Conservation (phyloP, 176 grass and related monocot species). For the Eragrostis curvula region DNA sequence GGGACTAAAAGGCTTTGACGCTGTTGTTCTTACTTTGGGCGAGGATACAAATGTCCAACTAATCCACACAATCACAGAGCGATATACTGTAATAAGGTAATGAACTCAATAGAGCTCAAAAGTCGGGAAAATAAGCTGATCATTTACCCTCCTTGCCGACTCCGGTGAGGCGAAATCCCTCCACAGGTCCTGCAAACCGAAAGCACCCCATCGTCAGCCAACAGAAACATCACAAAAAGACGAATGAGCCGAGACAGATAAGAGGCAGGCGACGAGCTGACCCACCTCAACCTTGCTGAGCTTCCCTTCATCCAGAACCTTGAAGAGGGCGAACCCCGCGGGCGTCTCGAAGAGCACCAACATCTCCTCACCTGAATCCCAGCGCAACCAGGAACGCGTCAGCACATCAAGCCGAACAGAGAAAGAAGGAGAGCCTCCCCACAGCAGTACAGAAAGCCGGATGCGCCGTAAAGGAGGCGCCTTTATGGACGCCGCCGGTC, state of each 20-base stretch:
- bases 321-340: slow-evolving; percentile 91
- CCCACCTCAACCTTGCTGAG: slow-evolving; percentile 76
- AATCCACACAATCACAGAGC: background rate
- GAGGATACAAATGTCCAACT: too few species aligned
- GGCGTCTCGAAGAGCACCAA: slow-evolving; percentile 85
- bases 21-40: too few species aligned
- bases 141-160: slow-evolving; percentile 65
- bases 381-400: background rate
- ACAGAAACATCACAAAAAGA: background rate
- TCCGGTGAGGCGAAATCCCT: slow-evolving; percentile 73
- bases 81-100: too few species aligned
- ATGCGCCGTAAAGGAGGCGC: background rate
- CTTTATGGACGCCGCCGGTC: background rate
- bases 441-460: background rate
- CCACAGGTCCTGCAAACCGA: slow-evolving; percentile 69
- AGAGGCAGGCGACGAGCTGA: background rate
- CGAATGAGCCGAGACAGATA: background rate
- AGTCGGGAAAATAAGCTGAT: background rate
- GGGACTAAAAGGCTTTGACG: too few species aligned
- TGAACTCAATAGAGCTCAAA: background rate
- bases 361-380: slow-evolving; percentile 50
- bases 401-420: background rate
- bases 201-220: background rate
- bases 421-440: background rate
- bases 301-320: slow-evolving; percentile 93